A percentile compares a stretch with the other conserved stretches of the same genome.
phyloP scores from a whole-genome alignment of 1,284 basidiomycete species.

The Pisolithus thermaeus region DNA sequence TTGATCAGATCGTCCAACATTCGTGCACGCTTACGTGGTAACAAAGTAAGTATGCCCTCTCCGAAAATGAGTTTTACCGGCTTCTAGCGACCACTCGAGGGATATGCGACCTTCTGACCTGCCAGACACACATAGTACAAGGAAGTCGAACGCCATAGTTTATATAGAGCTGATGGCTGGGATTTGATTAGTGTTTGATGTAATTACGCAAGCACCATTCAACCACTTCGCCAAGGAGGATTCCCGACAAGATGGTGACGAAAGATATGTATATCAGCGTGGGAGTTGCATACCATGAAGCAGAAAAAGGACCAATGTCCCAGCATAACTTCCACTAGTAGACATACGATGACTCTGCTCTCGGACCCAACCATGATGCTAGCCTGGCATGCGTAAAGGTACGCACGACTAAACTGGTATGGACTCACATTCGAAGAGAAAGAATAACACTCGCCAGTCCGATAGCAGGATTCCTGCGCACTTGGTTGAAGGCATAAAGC shows the following conservation, averaged over 20 bases:
- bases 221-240: slow-evolving; percentile 56
- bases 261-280: neutral
- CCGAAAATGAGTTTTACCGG: slow-evolving; percentile 62
- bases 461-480: slow-evolving; percentile 65
- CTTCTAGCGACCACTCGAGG: slow-evolving; percentile 39
- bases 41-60: slow-evolving; percentile 71
- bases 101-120: slow-evolving; percentile 51
- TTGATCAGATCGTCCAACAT: neutral
- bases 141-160: slow-evolving; percentile 66
- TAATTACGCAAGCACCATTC: slow-evolving; percentile 48
- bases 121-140: slow-evolving; percentile 51
- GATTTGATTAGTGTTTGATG: slow-evolving; percentile 46
- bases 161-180: slow-evolving; percentile 66
- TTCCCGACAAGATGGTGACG: slow-evolving; percentile 33
- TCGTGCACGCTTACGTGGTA: slow-evolving; percentile 51
- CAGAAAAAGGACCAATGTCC: slow-evolving; percentile 68
- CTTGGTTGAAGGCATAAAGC: slow-evolving; percentile 70
- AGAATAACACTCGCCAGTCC: slow-evolving; percentile 75
- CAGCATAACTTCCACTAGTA: slow-evolving; percentile 55
- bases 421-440: slow-evolving; percentile 67
- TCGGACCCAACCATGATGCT: slow-evolving; percentile 72
- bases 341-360: slow-evolving; percentile 48
- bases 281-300: slow-evolving; percentile 50
- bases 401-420: neutral
- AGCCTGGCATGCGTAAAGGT: slow-evolving; percentile 4